phyloP scores from a whole-genome alignment of 208 protist species.

The Acanthamoeba triangularis region DNA sequence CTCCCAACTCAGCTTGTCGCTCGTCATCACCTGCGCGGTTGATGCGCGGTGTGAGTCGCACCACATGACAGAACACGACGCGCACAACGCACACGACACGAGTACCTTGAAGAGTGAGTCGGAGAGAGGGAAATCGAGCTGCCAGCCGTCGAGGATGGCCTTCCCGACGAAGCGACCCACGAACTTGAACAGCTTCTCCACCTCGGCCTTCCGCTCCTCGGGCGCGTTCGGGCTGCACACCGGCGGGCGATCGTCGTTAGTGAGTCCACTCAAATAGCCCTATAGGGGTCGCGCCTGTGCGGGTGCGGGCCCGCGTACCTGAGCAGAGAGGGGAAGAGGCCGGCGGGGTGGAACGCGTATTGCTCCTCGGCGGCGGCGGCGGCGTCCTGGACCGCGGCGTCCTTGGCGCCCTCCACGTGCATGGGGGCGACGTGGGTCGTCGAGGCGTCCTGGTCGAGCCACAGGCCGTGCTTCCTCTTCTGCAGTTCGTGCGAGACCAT shows the following conservation, averaged over 20 bases:
- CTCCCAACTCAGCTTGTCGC: conserved; percentile 67
- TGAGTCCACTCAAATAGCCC: neutral
- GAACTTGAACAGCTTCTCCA: conserved; percentile 84
- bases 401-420: conserved; percentile 38
- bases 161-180: conserved; percentile 90
- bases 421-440: neutral
- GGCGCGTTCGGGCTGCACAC: conserved; percentile 20
- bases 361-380: neutral
- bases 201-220: conserved; percentile 6
- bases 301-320: neutral
- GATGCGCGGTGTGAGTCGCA: too few relatives aligned
- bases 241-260: neutral
- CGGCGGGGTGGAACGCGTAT: conserved; percentile 66
- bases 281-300: neutral
- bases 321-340: conserved; percentile 80
- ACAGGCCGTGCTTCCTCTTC: conserved; percentile 84
- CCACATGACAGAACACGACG: neutral
- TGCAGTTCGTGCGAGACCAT: conserved; percentile 90
- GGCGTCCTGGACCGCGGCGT: neutral
- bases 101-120: conserved; percentile 84
- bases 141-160: conserved; percentile 88
- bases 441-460: conserved; percentile 80
- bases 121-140: conserved; percentile 90
- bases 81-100: neutral
- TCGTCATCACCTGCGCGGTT: conserved; percentile 74